Conservation (phyloP, 2,329 filamentous ascomycete species). For the Botryotinia narcissicola region DNA sequence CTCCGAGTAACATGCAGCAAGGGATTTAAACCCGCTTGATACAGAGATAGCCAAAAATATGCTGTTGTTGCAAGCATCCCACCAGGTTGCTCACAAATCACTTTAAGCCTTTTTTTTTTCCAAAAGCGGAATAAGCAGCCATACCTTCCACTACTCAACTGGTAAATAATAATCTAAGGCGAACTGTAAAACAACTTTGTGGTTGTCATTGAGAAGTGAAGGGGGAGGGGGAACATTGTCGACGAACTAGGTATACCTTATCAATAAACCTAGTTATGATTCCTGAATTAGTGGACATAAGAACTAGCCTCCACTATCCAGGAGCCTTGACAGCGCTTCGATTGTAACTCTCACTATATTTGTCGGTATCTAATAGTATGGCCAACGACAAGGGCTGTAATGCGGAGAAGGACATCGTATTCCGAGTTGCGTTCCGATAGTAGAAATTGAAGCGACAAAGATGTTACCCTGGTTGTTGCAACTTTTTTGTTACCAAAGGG, state of each 20-base stretch:
- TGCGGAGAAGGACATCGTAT: not conserved
- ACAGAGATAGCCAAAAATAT: not conserved
- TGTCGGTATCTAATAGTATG: not conserved
- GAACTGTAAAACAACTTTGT: not conserved
- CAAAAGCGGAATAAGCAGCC: not conserved
- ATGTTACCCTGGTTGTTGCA: not conserved
- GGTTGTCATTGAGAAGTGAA: not conserved
- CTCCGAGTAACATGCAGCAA: not conserved
- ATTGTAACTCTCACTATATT: not conserved
- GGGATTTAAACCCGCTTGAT: no score
- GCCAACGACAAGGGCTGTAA: not conserved
- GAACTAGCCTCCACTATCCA: not conserved
- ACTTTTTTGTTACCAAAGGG: not conserved
- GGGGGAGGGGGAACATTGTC: accelerated
- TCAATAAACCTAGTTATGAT: not conserved
- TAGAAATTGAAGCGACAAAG: not conserved
- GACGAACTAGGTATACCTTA: not conserved
- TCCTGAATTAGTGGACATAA: not conserved
- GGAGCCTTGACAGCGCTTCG: not conserved
- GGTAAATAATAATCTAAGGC: not conserved
- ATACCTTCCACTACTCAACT: not conserved
- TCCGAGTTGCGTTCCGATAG: not conserved
- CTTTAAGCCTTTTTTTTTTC: not conserved
- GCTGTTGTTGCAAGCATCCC: not conserved
- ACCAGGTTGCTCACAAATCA: not conserved